Base-by-base conservation (phyloP, 2,329 filamentous ascomycete genomes). In the Stachybotrys chartarum region DNA sequence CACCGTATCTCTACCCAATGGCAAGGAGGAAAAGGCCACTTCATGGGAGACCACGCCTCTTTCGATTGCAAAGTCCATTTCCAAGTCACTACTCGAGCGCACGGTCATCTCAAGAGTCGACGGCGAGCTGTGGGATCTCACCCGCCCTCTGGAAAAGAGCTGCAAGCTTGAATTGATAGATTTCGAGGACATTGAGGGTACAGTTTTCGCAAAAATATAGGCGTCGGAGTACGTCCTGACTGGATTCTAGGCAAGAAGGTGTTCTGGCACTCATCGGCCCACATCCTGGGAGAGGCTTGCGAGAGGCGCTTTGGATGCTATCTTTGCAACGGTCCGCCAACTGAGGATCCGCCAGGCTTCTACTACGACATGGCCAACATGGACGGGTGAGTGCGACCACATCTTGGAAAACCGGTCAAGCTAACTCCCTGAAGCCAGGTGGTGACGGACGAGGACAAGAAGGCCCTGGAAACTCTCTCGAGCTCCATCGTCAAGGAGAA, bases 231-330 rank as follows among this genome's bases (percentile, higher is more conserved):
- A 42, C 35, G 35, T 10, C 14, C 45, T 47, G n/a, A 47, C 45
- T 17, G 17, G 12, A 50, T 18, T 32, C 5, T 54, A 74, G 93
- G 91, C 66, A 92, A 94, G 76, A 90, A 90, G 71, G 93, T 97
- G 55, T 99, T 97, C 77, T 99, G 93, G 93, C 94, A 97, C 74
- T 96, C 91, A 18, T 93, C 88, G 65, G 94, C 94, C 49, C 94
- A 99, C 71, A 87, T 96, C 61, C 83, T 99, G n/a, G 94, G 94
- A 63, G 94, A 97, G 74, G 92, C 92, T 57, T 89, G 88, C 52
- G 94, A 99, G 75, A 83, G 88, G 67, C 83, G 91, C 65, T 99
- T 91, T 68, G 90, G 91, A 57, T 97, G 93, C 75, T 87, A 90
- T 64, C 83, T 97, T 50, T 97, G 91, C 72, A 95, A 97, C 69